phyloP scores from a whole-genome alignment of 768 basidiomycete genomes.

The Phylloporus arenicola region DNA sequence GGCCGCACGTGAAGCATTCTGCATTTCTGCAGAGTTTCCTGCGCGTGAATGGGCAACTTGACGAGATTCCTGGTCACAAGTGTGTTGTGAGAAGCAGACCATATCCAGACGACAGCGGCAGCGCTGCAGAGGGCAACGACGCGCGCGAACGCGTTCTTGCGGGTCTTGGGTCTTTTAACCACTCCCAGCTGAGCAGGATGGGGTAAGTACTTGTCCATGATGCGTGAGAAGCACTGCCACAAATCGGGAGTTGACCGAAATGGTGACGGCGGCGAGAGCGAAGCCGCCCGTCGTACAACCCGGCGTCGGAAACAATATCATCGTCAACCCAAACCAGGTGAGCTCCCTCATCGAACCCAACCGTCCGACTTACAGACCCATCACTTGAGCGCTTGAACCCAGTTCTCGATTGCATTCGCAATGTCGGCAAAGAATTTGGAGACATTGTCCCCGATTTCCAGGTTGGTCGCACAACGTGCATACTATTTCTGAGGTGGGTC shows the following conservation, averaged over 20 bases:
- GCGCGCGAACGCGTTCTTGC: conserved; percentile 11
- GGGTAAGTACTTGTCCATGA: conserved; percentile 28
- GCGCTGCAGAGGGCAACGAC: conserved; percentile 17
- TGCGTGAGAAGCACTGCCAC: conserved; percentile 9
- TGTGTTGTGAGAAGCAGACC: conserved; percentile 14
- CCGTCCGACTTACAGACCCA: conserved; percentile 1
- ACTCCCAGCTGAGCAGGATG: conserved; percentile 1
- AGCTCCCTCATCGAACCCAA: background rate
- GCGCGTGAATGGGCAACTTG: conserved; percentile 26
- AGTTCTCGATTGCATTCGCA: conserved; percentile 78
- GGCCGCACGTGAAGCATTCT: conserved; percentile 31
- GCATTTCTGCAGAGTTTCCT: conserved; percentile 32
- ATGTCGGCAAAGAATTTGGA: conserved; percentile 90
- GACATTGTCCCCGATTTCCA: conserved; percentile 94
- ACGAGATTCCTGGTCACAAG: conserved; percentile 8
- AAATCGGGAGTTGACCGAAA: background rate
- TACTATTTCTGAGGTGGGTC: conserved; percentile 80
- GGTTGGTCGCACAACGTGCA: conserved; percentile 89
- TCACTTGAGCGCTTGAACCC: conserved; percentile 72
- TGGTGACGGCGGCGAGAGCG: conserved; percentile 7
- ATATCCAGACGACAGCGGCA: conserved; percentile 14
- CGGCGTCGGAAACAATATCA: conserved; percentile 57
- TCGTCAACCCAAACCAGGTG: conserved; percentile 60
- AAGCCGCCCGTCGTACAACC: conserved; percentile 60
- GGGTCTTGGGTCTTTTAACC: conserved; percentile 10